Percentiles rank a stretch among this genome's conserved stretches.
These are phyloP conservation scores for Botrytis hyacinthi DNA, from an alignment of 2,329 filamentous ascomycete species.

Conservation along the genomic window DNA sequence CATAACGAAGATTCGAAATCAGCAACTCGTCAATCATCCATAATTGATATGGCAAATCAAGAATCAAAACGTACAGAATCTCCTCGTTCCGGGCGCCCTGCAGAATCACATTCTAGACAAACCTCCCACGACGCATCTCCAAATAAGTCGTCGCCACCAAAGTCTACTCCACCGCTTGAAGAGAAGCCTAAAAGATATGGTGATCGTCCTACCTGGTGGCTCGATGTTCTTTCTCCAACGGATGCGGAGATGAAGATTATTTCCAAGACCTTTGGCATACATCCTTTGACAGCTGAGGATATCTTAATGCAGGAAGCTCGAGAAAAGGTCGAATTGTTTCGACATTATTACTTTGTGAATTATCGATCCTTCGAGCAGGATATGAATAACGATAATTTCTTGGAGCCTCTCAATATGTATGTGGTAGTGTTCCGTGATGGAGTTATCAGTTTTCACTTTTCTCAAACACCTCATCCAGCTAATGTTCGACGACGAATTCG, in stretches of 20 bases:
- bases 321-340: slow-evolving; percentile 96
- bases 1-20: slow-evolving; percentile 45
- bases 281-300: slow-evolving; percentile 91
- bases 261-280: slow-evolving; percentile 89
- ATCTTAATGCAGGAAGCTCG: slow-evolving; percentile 97
- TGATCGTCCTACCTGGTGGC: slow-evolving; percentile 91
- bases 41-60: slow-evolving; percentile 29
- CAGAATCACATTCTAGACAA: slow-evolving; percentile 23
- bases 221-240: slow-evolving; percentile 87
- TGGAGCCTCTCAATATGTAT: slow-evolving; percentile 97
- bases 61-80: slow-evolving; percentile 26
- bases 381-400: slow-evolving; percentile 79
- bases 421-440: slow-evolving; percentile 95
- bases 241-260: slow-evolving; percentile 95
- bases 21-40: slow-evolving; percentile 44
- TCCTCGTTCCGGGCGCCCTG: slow-evolving; percentile 6
- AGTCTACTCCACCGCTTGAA: slow-evolving; percentile 18
- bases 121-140: slow-evolving; percentile 32
- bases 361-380: slow-evolving; percentile 98
- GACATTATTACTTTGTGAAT: slow-evolving; percentile 98
- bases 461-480: slow-evolving; percentile 90
- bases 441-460: slow-evolving; percentile 94
- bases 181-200: slow-evolving; percentile 60
- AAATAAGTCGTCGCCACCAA: slow-evolving; percentile 27
- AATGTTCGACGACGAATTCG: slow-evolving; percentile 93